phyloP scores from a whole-genome alignment of 768 basidiomycete species.

The Clavulina sp. region DNA sequence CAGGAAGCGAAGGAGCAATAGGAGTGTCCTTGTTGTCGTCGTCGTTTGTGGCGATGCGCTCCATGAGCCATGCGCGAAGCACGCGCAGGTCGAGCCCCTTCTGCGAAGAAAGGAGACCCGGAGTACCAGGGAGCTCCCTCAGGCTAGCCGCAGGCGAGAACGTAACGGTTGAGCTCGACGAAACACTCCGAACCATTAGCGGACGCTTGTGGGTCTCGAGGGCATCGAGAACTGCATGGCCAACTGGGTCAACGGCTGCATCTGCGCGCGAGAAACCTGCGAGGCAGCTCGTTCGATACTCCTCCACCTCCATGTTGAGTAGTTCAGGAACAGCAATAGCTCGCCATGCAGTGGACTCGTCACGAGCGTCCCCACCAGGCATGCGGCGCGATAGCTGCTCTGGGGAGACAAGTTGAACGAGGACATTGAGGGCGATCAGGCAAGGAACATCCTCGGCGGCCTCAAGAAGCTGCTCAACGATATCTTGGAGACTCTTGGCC shows the following conservation, averaged over 20 bases:
- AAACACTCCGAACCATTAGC: too few species aligned
- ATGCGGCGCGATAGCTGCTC: not conserved
- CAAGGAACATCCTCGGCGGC: not conserved
- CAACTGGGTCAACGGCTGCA: not conserved
- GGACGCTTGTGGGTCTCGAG: not conserved
- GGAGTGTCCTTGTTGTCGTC: too few species aligned
- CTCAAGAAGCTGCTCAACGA: not conserved
- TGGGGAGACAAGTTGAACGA: not conserved
- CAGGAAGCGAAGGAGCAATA: too few species aligned
- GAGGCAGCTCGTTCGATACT: not conserved
- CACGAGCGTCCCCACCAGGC: not conserved
- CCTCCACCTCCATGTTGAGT: not conserved
- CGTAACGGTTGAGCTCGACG: too few species aligned
- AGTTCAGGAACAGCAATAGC: not conserved
- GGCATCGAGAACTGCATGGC: not conserved
- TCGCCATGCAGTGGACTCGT: not conserved
- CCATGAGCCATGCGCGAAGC: not conserved
- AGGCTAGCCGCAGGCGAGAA: too few species aligned
- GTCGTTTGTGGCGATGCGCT: not conserved
- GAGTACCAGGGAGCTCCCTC: not conserved
- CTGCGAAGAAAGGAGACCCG: not conserved
- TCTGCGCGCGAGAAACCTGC: slow-evolving; percentile 1
- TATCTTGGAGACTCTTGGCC: not conserved
- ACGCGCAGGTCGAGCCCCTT: not conserved
- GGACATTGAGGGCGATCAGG: not conserved